These are phyloP conservation scores for Elsinoe australis DNA, from an alignment of 2,329 filamentous ascomycete genomes.

Conservation along the genomic window DNA sequence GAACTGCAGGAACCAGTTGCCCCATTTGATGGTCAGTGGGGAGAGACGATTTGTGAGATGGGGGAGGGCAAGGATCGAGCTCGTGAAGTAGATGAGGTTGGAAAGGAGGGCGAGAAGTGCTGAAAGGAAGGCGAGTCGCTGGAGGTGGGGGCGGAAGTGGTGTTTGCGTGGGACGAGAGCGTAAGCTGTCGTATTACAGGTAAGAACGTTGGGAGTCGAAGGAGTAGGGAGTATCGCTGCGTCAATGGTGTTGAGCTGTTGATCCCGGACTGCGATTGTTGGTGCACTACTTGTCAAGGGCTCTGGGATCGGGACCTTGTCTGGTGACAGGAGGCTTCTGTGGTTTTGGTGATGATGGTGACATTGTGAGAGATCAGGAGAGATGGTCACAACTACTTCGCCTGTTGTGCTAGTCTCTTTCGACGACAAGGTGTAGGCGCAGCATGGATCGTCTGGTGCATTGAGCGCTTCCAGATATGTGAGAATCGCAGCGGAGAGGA, in stretches of 20 bases:
- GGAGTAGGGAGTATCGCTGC: background rate
- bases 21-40: slow-evolving; percentile 42
- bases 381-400: background rate
- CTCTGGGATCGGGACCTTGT: background rate
- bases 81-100: slow-evolving; percentile 57
- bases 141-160: slow-evolving; percentile 39
- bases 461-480: slow-evolving; percentile 4
- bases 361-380: slow-evolving; percentile 2
- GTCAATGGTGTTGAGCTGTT: background rate
- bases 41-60: slow-evolving; percentile 47
- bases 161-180: slow-evolving; percentile 49
- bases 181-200: slow-evolving; percentile 54
- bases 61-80: slow-evolving; percentile 53
- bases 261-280: background rate
- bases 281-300: background rate
- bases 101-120: slow-evolving; percentile 49
- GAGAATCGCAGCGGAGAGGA: background rate
- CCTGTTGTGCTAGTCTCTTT: background rate
- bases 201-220: slow-evolving; percentile 13
- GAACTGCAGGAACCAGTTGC: slow-evolving; percentile 56
- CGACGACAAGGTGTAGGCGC: slow-evolving; percentile 3
- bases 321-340: background rate
- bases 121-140: slow-evolving; percentile 55
- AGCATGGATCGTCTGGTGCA: slow-evolving; percentile 7
- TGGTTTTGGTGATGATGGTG: slow-evolving; percentile 7